Evolutionary conservation across 2,329 filamentous ascomycete species (phyloP).

Genomic region (Pestalotiopsis sp.): DNA sequence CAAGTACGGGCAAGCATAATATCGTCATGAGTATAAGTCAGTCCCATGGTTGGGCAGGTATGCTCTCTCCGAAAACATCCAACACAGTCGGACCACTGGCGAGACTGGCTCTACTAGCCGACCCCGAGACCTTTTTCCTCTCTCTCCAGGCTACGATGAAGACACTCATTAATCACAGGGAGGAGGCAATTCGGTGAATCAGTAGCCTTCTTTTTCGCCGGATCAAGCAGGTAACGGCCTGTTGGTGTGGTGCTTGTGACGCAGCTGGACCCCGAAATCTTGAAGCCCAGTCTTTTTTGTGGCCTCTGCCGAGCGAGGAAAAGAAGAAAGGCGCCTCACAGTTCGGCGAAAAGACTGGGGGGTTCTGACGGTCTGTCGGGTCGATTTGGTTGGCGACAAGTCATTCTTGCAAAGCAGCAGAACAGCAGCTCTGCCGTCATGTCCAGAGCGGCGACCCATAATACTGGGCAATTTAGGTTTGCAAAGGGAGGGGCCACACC

Average conservation of each 20-base stretch:
- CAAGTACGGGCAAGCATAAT: too few species aligned
- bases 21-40: too few species aligned
- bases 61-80: too few species aligned
- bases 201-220: not conserved
- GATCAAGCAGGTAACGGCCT: not conserved
- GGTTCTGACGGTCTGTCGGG: not conserved
- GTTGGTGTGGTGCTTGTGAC: not conserved
- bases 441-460: not conserved
- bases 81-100: not conserved
- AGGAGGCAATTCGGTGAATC: not conserved
- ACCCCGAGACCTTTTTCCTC: not conserved
- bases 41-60: too few species aligned
- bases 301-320: not conserved
- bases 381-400: not conserved
- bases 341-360: not conserved
- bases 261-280: not conserved
- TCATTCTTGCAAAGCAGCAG: not conserved
- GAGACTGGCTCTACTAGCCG: not conserved
- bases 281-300: not conserved
- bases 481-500: not conserved
- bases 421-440: not conserved
- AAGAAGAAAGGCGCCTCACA: not conserved
- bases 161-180: not conserved
- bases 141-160: not conserved
- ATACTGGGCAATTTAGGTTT: not conserved